Evolutionary conservation across 208 protist genomes (phyloP), one percentile per base, ranked within the genome.

Genomic region (Lotmaria passim): DNA sequence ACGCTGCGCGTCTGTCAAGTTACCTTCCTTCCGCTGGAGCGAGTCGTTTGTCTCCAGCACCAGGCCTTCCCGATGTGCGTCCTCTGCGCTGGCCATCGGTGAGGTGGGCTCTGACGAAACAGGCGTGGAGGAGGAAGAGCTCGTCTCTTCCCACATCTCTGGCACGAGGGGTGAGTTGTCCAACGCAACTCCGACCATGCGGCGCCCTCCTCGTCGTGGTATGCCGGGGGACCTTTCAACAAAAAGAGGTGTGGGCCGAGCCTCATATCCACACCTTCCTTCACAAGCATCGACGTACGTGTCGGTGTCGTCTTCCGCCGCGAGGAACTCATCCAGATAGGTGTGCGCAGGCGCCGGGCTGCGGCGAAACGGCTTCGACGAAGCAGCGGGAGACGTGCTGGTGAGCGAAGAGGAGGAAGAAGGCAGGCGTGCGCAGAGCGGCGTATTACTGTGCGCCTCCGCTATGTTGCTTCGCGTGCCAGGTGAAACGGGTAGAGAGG

Each of bases 81-180:
- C 50, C 46, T 11, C 23, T 7, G 50, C 36, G 23, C 2, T 55
- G 7, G 31, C 23, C 12, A 12, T 15, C 0, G 55, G 47, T 30
- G 33, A 24, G 52, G 4, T 26, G 14, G 1, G 11, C 4, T 4
- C 55, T n/a, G 36, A 12, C 1, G 36, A 60, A 6, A 33, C n/a
- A 15, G 19, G 47, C n/a, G n/a, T n/a, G 10, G 44, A 65, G 30
- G 14, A n/a, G 0, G 59, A 75, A 3, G 69, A 75, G 43, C 60
- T 68, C 34, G 69, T 75, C 36, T 75, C 69, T 15, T 60, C 60
- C 69, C 69, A 75, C 69, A 75, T 75, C 52, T 59, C 59, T 12
- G 30, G 50, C 7, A 75, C 41, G 11, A 75, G 60, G 10, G 69
- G 60, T 11, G 69, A 68, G 60, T 68, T 67, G 53, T 68, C 51